Conservation (phyloP, 768 basidiomycete species). For the Phanerochaete carnosa region DNA sequence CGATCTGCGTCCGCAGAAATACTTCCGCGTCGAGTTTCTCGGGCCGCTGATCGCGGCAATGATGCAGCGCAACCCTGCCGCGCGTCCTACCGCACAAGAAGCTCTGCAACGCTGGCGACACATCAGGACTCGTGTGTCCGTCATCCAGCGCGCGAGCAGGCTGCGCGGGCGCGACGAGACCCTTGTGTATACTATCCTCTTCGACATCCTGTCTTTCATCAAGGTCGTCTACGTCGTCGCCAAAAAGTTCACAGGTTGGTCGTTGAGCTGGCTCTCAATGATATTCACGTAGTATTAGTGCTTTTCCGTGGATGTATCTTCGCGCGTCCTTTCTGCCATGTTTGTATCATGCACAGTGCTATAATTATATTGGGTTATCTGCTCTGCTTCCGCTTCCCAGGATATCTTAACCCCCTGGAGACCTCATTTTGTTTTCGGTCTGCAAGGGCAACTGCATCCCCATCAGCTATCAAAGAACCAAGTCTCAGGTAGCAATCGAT, state of each 20-base stretch:
- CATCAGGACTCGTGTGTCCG: not conserved
- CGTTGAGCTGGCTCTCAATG: not conserved
- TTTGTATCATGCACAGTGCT: too few species aligned
- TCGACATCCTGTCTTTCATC: not conserved
- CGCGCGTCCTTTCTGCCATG: too few species aligned
- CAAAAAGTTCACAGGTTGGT: not conserved
- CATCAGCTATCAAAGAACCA: not conserved
- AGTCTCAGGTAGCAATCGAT: too few species aligned
- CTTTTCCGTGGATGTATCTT: not conserved
- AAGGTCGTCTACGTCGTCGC: not conserved
- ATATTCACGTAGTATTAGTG: not conserved
- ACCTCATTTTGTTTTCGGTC: not conserved
- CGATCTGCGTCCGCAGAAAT: not conserved
- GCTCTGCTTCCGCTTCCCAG: not conserved
- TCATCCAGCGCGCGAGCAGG: not conserved
- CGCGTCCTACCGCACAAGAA: not conserved
- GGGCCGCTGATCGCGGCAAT: conserved; percentile 4
- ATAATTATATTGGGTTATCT: too few species aligned
- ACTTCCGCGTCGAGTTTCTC: conserved; percentile 1
- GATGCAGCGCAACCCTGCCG: not conserved
- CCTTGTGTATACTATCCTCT: not conserved
- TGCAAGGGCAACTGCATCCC: not conserved
- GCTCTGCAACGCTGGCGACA: not conserved
- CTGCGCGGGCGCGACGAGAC: not conserved
- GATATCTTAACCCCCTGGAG: not conserved